A percentile compares a stretch with the other conserved stretches of the same genome.
phyloP scores from a whole-genome alignment of 1,284 basidiomycete genomes.

The Rhodotorula sp. region DNA sequence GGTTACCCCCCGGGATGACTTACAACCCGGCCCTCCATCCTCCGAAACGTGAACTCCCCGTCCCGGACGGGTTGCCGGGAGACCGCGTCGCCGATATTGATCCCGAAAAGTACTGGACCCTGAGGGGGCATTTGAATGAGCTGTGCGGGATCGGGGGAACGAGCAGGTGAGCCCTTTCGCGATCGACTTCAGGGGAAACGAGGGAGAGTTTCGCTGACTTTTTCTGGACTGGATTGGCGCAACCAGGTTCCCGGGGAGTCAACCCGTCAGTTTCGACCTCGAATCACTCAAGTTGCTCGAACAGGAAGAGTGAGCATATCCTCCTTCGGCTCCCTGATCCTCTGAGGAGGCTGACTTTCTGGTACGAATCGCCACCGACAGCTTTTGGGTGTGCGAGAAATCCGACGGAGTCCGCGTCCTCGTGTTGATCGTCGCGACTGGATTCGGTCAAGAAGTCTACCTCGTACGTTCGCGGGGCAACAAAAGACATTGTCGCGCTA shows the following conservation, averaged over 20 bases:
- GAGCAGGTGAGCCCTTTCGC: conserved; percentile 23
- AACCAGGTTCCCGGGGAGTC: conserved; percentile 82
- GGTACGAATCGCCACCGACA: conserved; percentile 47
- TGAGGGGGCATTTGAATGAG: conserved; percentile 37
- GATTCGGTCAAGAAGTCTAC: conserved; percentile 67
- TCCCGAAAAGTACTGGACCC: conserved; percentile 30
- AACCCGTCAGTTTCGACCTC: conserved; percentile 80
- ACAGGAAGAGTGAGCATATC: conserved; percentile 69
- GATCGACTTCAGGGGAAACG: too few species aligned
- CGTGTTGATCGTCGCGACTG: conserved; percentile 65
- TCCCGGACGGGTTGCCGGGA: conserved; percentile 40
- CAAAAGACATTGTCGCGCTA: not conserved
- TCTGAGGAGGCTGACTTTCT: not conserved
- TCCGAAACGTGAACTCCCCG: conserved; percentile 33
- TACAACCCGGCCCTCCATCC: conserved; percentile 18
- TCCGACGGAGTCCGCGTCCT: conserved; percentile 95
- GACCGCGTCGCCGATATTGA: conserved; percentile 29
- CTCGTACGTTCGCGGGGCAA: conserved; percentile 59
- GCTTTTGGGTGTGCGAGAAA: conserved; percentile 99
- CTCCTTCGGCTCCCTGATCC: not conserved
- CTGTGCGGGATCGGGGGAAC: conserved; percentile 35
- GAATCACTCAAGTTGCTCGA: conserved; percentile 73
- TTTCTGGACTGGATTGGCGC: too few species aligned
- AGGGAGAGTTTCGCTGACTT: not conserved
- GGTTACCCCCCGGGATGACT: not conserved